Evolutionary conservation across 768 basidiomycete species (phyloP), one percentile per base, ranked within the genome.

Genomic region (Boletus subparvulus): DNA sequence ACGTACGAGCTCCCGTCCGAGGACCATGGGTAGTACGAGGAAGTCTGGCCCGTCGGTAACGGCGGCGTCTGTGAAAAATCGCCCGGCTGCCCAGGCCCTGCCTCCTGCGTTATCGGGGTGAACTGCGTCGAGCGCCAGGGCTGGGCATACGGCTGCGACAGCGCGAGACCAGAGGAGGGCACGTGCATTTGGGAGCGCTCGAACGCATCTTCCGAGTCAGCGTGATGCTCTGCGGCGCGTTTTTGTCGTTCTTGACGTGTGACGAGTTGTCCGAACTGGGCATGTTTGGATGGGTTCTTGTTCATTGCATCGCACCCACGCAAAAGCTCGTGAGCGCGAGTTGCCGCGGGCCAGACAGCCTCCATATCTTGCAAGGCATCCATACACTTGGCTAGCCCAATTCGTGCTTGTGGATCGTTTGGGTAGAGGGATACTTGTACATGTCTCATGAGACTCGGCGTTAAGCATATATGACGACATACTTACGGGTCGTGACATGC

Each of bases 291-390:
- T 5, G 26, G 14, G 21, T 47, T 47, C 44, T 55, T 62, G 54
- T 58, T 59, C 33, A 64, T 36, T 2, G 70, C 67, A 66, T 85
- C 84, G 37, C 84, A 79, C 41, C 87, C 88, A 42, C 80, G 79
- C 47, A 92, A 79, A 19, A 92, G 83, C 65, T 88, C 86, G 49
- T 84, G 77, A 6, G 88, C 88, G 17, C 90, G 85, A 11, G 78
- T 83, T 4, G 90, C 90, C 58, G 83, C 83, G 0, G 90, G 90
- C 90, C 90, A 92, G 26, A 86, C 75, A 37, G 80, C 73, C 49
- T 83, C 80, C 85, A 92, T 88, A 21, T 76, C 77, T 50, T 78
- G 74, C 30, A 92, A 78, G 7, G 81, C 77, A 32, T 84, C 82
- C 81, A 87, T 87, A 65, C 86, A 89, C 64, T 80, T 84, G 42